Evolutionary conservation across 202 grass and related monocot species (phyloP).

Genomic region (Panicum virgatum): DNA sequence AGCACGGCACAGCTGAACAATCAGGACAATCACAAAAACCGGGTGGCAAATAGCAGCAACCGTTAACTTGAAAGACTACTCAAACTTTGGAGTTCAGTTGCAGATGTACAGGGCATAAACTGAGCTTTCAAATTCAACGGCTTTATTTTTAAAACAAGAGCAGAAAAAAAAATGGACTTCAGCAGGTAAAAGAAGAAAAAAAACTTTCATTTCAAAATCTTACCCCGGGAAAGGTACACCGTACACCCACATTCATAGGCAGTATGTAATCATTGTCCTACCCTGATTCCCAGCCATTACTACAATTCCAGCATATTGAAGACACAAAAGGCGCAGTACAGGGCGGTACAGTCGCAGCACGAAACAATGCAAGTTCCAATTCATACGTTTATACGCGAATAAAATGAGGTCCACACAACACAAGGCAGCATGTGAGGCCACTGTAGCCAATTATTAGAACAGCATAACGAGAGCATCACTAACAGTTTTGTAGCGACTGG

Average conservation of each 20-base stretch:
- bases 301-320: slow-evolving; percentile 45
- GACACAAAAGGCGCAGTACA: slow-evolving; percentile 29
- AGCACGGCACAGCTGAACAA: background rate
- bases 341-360: slow-evolving; percentile 31
- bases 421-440: slow-evolving; percentile 26
- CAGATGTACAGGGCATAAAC: background rate
- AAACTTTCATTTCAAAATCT: slow-evolving; percentile 8
- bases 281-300: slow-evolving; percentile 29
- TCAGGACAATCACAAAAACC: background rate
- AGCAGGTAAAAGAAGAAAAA: background rate
- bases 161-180: background rate
- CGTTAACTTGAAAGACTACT: background rate
- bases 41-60: background rate
- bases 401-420: slow-evolving; percentile 32
- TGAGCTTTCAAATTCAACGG: background rate
- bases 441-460: slow-evolving; percentile 56
- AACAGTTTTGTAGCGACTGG: slow-evolving; percentile 43
- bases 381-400: slow-evolving; percentile 24
- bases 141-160: too few species aligned
- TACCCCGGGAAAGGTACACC: background rate
- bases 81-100: background rate
- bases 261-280: slow-evolving; percentile 46
- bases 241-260: slow-evolving; percentile 32
- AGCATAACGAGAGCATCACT: slow-evolving; percentile 39
- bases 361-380: slow-evolving; percentile 39